Evolutionary conservation across 805 yeast genomes (phyloP), one percentile per base, ranked within the genome.

Genomic region (Myxozyma geophila): DNA sequence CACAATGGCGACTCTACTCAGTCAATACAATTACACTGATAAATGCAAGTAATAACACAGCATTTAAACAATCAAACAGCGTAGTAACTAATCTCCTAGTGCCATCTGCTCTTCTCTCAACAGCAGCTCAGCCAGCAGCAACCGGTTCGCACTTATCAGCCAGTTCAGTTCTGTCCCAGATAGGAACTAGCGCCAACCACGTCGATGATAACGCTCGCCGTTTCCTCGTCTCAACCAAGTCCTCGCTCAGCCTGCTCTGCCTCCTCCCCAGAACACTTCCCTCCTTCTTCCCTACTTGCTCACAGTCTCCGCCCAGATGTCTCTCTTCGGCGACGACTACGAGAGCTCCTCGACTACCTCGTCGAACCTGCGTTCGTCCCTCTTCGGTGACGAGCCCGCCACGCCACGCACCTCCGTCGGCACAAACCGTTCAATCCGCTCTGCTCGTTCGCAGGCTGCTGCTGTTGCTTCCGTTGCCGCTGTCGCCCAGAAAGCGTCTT

Each of bases 291-390:
- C 17, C 46, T 8, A 35, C 19, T n/a, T 17, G 9, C 23, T 21
- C 44, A 13, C 33, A 33, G 17, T 23, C 51, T 17, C 4, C 17
- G 28, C 12, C 19, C 58, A 36, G 28, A 68, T 68, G 71, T 68
- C 71, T 28, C 58, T 68, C 23, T 69, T 69, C 23, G 71, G 71
- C 37, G 71, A 69, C 63, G 71, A 68, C 67, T 64, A 65, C 62
- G 71, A 68, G 65, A 35, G 63, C 43, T 21, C 50, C 33, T 51
- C 63, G 52, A 44, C 55, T 7, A n/a, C 46, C 28, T n/a, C 39
- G 37, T 54, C 59, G 49, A 51, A 17, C 63, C 68, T 59, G 41
- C 68, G 58, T 35, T 60, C 53, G 56, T 66, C 58, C 50, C 51
- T 55, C 54, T 52, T 46, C 41, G 57, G 53, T 37, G 62, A 36